A percentile compares a stretch with the other conserved stretches of the same genome.
phyloP scores from a whole-genome alignment of 371 early-diverging fungal species.

The Rhizopus delemar region DNA sequence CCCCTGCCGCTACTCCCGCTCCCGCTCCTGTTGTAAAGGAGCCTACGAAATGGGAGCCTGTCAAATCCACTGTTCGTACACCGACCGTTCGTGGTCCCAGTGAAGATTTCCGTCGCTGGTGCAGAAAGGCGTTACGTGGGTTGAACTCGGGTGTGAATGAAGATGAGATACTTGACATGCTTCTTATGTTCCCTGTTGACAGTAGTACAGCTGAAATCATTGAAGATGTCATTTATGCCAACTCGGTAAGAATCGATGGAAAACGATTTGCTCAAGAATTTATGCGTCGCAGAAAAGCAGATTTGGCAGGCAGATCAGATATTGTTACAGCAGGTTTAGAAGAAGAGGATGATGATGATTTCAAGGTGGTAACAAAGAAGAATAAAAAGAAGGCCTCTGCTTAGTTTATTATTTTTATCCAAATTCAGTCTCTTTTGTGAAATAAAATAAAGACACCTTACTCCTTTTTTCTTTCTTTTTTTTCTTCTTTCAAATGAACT shows the following conservation, averaged over 20 bases:
- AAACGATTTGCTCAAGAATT: conserved; percentile 82
- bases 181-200: conserved; percentile 77
- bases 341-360: conserved; percentile 25
- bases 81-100: conserved; percentile 51
- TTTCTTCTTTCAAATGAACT: conserved; percentile 19
- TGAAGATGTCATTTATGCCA: conserved; percentile 77
- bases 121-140: conserved; percentile 64
- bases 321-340: conserved; percentile 31
- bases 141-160: conserved; percentile 68
- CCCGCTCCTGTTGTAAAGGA: conserved; percentile 19
- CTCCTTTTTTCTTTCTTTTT: conserved; percentile 14
- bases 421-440: no score
- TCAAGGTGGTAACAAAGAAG: conserved; percentile 31
- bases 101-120: conserved; percentile 79
- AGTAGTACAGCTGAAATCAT: conserved; percentile 75
- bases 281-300: conserved; percentile 75
- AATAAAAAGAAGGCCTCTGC: conserved; percentile 30
- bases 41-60: conserved; percentile 33
- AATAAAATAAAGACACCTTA: conserved; percentile 1
- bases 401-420: conserved; percentile 3
- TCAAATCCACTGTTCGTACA: conserved; percentile 17
- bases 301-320: conserved; percentile 57
- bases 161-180: conserved; percentile 77
- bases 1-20: conserved; percentile 17
- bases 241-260: conserved; percentile 73